Conservation (phyloP, 345 rosid species). For the Brassica carinata region DNA sequence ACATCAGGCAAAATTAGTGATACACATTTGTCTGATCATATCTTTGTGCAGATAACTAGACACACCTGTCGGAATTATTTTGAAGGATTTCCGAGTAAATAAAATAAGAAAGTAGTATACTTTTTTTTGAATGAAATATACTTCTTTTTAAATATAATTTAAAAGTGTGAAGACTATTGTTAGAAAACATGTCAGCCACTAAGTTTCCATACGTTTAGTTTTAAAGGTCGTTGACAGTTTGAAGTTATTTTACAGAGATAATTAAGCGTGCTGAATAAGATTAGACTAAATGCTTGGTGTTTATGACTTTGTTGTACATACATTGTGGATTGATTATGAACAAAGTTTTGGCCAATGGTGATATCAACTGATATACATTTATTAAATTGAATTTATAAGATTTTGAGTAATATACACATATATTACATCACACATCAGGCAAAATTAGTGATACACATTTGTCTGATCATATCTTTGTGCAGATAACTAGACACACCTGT, state of each 20-base stretch:
- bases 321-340: constrained; percentile 14
- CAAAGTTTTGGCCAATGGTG: background rate
- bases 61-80: background rate
- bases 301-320: no score
- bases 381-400: background rate
- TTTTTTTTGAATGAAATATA: background rate
- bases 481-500: background rate
- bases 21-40: background rate
- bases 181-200: constrained; percentile 25
- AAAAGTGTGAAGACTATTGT: background rate
- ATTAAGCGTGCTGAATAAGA: no score
- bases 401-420: background rate
- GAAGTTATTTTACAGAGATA: no score
- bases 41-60: background rate
- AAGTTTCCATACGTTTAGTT: background rate
- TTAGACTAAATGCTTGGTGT: no score
- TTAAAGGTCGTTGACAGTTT: no score
- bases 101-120: background rate
- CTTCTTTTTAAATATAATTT: background rate
- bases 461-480: background rate
- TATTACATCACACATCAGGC: background rate
- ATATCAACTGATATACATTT: background rate
- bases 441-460: background rate
- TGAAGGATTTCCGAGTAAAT: background rate
- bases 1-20: background rate